Evolutionary conservation across 495 filamentous ascomycete genomes (phyloP), one percentile per base, ranked within the genome.

Genomic region (Aspergillus indologenus): DNA sequence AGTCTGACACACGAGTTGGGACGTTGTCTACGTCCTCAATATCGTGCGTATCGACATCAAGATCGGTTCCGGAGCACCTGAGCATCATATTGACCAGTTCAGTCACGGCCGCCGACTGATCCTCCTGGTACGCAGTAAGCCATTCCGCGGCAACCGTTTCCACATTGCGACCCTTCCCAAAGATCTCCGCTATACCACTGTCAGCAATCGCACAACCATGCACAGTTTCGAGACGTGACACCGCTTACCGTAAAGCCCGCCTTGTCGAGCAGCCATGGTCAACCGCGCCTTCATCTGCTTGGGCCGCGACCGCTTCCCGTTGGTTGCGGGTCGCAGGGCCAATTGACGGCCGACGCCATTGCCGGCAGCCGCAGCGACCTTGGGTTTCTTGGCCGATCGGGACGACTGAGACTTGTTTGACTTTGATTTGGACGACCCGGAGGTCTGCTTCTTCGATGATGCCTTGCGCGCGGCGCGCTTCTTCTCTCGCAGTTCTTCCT

Each of bases 21-120:
- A 81, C 85, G 67, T 91, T 86, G 67, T 98, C 95, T 20, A 90
- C 85, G 66, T 98, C 94, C 53, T 84, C 83, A 45, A 94, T 89
- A 66, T 97, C 90, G 60, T 92, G 85, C 12, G 78, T 78, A 12
- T 84, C 85, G 22, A 98, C 82, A 55, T 86, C 79, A 24, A 87
- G 74, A 22, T 90, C 80, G 64, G 92, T 92, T 26, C 94, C 94
- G 40, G 92, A 84, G 54, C 87, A 88, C 67, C 86, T 83, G 4
- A 98, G 77, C 20, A 96, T 85, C 64, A 96, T 92, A 68, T 96
- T 98, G 55, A 98, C 82, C 60, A 98, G 73, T 43, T 96, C 90
- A 12, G 85, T 83, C 70, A 96, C 81, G 6, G 90, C 90, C 29
- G 76, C 75, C 2, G 81, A 69, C 52, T 87, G 83, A 63, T 93